phyloP scores from a whole-genome alignment of 2,329 filamentous ascomycete genomes.

The Decorospora gaudefroyi region DNA sequence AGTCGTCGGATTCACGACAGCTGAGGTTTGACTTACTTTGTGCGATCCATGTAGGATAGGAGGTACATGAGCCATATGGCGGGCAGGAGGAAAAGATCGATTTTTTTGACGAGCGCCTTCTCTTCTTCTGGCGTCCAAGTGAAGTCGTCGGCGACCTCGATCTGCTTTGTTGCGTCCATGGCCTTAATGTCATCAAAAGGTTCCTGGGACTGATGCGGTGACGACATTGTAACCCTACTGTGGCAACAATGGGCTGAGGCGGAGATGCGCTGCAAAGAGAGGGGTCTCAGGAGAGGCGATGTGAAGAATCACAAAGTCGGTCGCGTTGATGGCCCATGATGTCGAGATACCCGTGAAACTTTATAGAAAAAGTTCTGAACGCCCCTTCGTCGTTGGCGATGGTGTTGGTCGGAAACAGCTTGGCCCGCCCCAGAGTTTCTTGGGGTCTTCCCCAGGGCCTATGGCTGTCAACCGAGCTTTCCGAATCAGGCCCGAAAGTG shows the following conservation, averaged over 20 bases:
- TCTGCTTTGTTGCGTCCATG: constrained; percentile 49
- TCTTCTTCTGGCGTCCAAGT: constrained; percentile 57
- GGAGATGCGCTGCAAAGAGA: constrained; percentile 1
- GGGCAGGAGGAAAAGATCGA: constrained; percentile 55
- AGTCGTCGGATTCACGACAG: neutral
- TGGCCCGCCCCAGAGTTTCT: constrained; percentile 30
- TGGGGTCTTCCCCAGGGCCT: constrained; percentile 30
- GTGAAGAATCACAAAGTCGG: neutral
- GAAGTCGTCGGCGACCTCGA: constrained; percentile 52
- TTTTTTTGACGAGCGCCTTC: constrained; percentile 54
- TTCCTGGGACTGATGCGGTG: constrained; percentile 29
- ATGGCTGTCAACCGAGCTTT: constrained; percentile 14
- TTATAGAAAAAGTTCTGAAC: constrained; percentile 29
- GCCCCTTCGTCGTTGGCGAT: constrained; percentile 18
- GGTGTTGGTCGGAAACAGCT: constrained; percentile 18
- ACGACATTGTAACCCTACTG: constrained; percentile 27
- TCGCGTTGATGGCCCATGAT: neutral
- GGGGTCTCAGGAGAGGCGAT: neutral
- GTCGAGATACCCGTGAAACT: constrained; percentile 17
- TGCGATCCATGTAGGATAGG: constrained; percentile 54
- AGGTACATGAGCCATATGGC: constrained; percentile 58
- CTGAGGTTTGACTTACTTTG: constrained; percentile 33
- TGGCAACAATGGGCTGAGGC: too few species aligned
- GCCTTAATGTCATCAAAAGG: constrained; percentile 26
- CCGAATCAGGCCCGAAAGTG: constrained; percentile 11